phyloP scores from a whole-genome alignment of 495 filamentous ascomycete species.

The Penicillium egyptiacum region DNA sequence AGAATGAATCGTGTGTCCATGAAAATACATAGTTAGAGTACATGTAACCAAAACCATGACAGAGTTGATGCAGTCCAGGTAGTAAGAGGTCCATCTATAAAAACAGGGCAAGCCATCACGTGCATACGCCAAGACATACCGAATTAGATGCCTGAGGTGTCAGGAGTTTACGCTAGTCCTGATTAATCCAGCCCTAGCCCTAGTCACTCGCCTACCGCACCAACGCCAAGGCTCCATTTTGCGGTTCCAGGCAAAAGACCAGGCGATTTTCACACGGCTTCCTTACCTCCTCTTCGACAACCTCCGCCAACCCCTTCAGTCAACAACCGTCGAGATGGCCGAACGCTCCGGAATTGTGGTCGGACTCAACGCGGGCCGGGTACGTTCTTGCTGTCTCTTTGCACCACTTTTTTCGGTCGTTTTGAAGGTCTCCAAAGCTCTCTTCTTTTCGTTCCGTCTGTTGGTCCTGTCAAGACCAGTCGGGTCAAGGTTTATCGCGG shows the following conservation, averaged over 20 bases:
- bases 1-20: neutral
- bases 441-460: constrained; percentile 25
- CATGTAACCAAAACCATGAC: neutral
- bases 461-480: constrained; percentile 17
- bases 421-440: constrained; percentile 12
- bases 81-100: neutral
- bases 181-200: constrained; percentile 32
- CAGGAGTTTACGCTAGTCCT: constrained; percentile 10
- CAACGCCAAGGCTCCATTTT: constrained; percentile 38
- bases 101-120: constrained; percentile 3
- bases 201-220: constrained; percentile 36
- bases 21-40: neutral
- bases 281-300: constrained; percentile 43
- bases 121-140: neutral
- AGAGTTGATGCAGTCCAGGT: neutral
- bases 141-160: constrained; percentile 6
- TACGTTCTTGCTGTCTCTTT: constrained; percentile 51
- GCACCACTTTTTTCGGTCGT: constrained; percentile 8
- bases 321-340: constrained; percentile 56
- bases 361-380: constrained; percentile 88
- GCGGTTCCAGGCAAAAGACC: constrained; percentile 34
- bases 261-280: constrained; percentile 40
- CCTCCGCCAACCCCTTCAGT: constrained; percentile 47
- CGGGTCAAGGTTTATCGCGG: constrained; percentile 19
- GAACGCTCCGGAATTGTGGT: constrained; percentile 74